A percentile compares a stretch with the other conserved stretches of the same genome.
phyloP scores from a whole-genome alignment of 371 early-diverging fungal species.

The Choanephora cucurbitarum region DNA sequence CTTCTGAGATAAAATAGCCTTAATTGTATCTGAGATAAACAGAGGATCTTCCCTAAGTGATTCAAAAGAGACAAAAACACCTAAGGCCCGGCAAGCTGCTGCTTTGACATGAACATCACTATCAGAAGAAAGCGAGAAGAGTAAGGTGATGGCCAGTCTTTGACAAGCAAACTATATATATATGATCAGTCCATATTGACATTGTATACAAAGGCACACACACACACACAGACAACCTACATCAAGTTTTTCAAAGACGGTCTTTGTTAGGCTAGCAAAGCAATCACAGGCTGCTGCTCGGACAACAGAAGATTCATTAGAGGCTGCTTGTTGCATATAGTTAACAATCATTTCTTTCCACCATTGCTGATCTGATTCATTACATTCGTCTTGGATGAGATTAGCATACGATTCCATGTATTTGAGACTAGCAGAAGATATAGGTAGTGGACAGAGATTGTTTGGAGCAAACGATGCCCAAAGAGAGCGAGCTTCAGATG shows the following conservation, averaged over 20 bases:
- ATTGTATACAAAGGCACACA: too few species aligned
- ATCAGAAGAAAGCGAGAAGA: slow-evolving; percentile 58
- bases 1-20: slow-evolving; percentile 45
- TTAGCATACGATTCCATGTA: slow-evolving; percentile 44
- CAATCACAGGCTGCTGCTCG: slow-evolving; percentile 66
- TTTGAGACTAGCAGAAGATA: slow-evolving; percentile 33
- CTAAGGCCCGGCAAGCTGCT: slow-evolving; percentile 70
- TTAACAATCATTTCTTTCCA: slow-evolving; percentile 53
- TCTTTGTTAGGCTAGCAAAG: slow-evolving; percentile 55
- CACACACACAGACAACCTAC: too few species aligned
- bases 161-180: slow-evolving; percentile 50
- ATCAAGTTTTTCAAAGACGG: slow-evolving; percentile 46
- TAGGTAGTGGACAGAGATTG: not conserved
- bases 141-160: slow-evolving; percentile 48
- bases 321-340: slow-evolving; percentile 50
- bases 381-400: slow-evolving; percentile 21
- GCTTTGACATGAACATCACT: slow-evolving; percentile 60
- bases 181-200: not conserved
- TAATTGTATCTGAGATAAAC: slow-evolving; percentile 59
- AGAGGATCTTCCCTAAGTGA: slow-evolving; percentile 57
- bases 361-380: slow-evolving; percentile 29
- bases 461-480: slow-evolving; percentile 11
- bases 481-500: slow-evolving; percentile 11
- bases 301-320: slow-evolving; percentile 45
- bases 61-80: slow-evolving; percentile 66